Base-by-base conservation (phyloP, 345 rosid genomes). In the Mercurialis annua region DNA sequence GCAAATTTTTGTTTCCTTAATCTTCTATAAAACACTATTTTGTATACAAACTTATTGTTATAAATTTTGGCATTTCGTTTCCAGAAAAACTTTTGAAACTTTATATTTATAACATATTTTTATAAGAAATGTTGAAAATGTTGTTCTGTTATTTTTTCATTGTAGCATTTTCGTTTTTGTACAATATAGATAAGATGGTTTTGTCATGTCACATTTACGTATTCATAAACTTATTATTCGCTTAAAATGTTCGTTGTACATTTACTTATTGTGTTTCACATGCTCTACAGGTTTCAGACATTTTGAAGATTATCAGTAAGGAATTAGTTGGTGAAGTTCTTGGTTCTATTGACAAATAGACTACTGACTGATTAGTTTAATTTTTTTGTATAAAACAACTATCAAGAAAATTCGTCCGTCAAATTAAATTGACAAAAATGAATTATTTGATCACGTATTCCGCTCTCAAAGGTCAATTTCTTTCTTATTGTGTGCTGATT, bases 251-350 rank as follows among this genome's bases (percentile, higher is more conserved):
- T n/a, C n/a, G n/a, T n/a, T n/a, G n/a, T n/a, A n/a, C n/a, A n/a
- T n/a, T 36, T 52, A 24, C 33, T 29, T 7, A 6, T 21, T 15
- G 29, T 58, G 12, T 30, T 31, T 65, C 23, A 24, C 52, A 26
- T 56, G 20, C n/a, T 31, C 15, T 44, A 26, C 85, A 89, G 94
- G 83, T 87, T 36, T 76, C 75, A 6, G 85, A 76, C 34, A 77
- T 92, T 38, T 44, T 87, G 73, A 73, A 70, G 62, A 48, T 76
- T 78, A 89, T 92, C 70, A 67, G 78, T 79, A 79, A 72, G 66
- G 92, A 83, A 73, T 65, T 86, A 64, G 33, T 11, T 9, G 72
- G 70, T 21, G 62, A 34, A 10, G 46, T 55, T 38, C 34, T 5
- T 15, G 23, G 33, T 20, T 18, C 38, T 2, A 24, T 2, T 42